Conservation (phyloP, 805 yeast species). For the Cyberlindnera xylosilytica region DNA sequence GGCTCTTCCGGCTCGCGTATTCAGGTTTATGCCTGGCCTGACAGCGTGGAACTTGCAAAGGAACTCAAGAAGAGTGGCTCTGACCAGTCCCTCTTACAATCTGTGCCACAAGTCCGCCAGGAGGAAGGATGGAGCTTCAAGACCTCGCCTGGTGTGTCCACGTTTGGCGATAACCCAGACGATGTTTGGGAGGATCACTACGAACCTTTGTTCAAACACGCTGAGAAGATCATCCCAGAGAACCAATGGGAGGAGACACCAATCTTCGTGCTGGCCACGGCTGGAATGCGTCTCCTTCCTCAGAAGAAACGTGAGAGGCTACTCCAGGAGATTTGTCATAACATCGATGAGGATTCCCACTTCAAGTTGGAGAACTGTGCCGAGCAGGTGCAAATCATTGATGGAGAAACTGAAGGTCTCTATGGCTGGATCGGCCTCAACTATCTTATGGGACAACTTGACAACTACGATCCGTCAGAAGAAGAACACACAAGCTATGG, state of each 20-base stretch:
- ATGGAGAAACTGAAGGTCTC: conserved; percentile 91
- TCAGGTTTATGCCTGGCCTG: conserved; percentile 79
- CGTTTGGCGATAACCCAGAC: conserved; percentile 50
- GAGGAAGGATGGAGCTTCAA: conserved; percentile 68
- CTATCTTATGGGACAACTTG: conserved; percentile 68
- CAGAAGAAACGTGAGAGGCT: conserved; percentile 49
- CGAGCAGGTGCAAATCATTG: conserved; percentile 78
- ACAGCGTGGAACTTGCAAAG: conserved; percentile 37
- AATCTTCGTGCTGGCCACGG: conserved; percentile 88
- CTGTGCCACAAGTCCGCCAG: conserved; percentile 68
- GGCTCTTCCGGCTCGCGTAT: conserved; percentile 94
- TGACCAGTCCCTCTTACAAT: conserved; percentile 36
- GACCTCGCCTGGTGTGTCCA: conserved; percentile 81
- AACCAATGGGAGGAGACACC: conserved; percentile 68
- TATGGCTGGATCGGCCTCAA: conserved; percentile 96
- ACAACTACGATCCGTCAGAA: conserved; percentile 39
- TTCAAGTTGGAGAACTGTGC: conserved; percentile 58
- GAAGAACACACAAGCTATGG: conserved; percentile 65
- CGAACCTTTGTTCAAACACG: conserved; percentile 60
- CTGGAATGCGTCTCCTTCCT: conserved; percentile 87
- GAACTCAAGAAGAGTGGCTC: conserved; percentile 14
- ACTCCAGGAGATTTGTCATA: conserved; percentile 56
- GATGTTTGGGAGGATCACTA: conserved; percentile 73
- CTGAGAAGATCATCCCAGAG: conserved; percentile 66
- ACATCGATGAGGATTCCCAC: conserved; percentile 48